phyloP scores from a whole-genome alignment of 2,329 filamentous ascomycete genomes.

The Hortaea werneckii region DNA sequence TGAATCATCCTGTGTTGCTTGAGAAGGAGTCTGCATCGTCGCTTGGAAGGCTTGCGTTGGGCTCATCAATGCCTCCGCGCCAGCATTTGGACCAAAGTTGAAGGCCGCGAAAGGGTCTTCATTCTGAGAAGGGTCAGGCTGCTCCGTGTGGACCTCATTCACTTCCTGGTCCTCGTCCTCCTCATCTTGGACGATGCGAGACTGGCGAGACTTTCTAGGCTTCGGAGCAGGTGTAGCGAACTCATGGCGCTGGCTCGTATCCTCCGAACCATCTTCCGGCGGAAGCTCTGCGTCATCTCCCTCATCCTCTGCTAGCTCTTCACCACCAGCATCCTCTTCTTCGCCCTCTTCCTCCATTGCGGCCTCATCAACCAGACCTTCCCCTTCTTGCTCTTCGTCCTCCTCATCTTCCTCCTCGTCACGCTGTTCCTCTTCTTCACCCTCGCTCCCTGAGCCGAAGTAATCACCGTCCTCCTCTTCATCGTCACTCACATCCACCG shows the following conservation, averaged over 20 bases:
- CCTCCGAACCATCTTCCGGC: neutral
- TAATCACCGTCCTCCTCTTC: conserved; percentile 46
- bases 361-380: conserved; percentile 22
- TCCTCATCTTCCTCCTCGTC: conserved; percentile 23
- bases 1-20: conserved; percentile 34
- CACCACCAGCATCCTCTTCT: conserved; percentile 10
- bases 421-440: conserved; percentile 27
- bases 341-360: conserved; percentile 25
- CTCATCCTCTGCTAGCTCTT: conserved; percentile 11
- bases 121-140: neutral
- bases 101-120: conserved; percentile 25
- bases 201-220: conserved; percentile 18
- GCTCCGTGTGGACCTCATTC: neutral
- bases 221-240: conserved; percentile 1
- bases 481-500: conserved; percentile 34
- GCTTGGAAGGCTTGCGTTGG: conserved; percentile 27
- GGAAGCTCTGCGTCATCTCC: neutral
- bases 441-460: conserved; percentile 29
- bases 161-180: conserved; percentile 25
- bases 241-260: neutral
- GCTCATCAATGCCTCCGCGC: conserved; percentile 18
- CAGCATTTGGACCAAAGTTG: conserved; percentile 16
- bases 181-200: conserved; percentile 25
- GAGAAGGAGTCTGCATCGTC: conserved; percentile 27
- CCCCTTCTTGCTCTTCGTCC: conserved; percentile 18